phyloP scores from a whole-genome alignment of 768 basidiomycete genomes.

The Pleurotus sapidus region DNA sequence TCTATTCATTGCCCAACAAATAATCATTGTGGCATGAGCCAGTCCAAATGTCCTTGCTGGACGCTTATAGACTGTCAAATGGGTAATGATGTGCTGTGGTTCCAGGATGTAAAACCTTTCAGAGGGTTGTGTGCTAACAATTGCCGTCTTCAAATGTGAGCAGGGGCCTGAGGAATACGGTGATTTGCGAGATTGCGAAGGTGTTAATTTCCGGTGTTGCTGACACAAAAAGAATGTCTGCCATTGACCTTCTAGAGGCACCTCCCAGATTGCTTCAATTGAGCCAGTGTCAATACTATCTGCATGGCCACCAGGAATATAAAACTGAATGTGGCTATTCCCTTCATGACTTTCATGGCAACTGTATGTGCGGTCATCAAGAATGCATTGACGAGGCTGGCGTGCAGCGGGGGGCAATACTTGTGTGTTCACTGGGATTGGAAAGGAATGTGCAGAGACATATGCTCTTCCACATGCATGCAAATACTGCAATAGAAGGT shows the following conservation, averaged over 20 bases:
- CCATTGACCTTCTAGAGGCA: conserved; percentile 17
- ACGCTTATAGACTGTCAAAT: conserved; percentile 15
- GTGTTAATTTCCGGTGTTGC: conserved; percentile 13
- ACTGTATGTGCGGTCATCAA: conserved; percentile 15
- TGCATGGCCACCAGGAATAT: conserved; percentile 8
- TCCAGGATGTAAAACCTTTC: conserved; percentile 17
- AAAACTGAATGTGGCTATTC: conserved; percentile 20
- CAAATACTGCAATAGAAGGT: conserved; percentile 15
- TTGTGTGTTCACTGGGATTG: neutral
- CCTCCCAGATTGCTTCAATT: conserved; percentile 14
- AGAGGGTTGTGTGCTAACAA: conserved; percentile 14
- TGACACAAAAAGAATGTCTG: conserved; percentile 16
- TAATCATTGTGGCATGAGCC: conserved; percentile 12
- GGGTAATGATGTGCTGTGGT: conserved; percentile 19
- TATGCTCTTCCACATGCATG: conserved; percentile 8
- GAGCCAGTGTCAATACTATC: conserved; percentile 12
- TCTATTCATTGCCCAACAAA: conserved; percentile 20
- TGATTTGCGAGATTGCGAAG: conserved; percentile 7
- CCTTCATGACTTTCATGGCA: conserved; percentile 15
- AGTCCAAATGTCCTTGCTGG: conserved; percentile 19
- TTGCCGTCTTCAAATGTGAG: conserved; percentile 13
- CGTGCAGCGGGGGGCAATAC: conserved; percentile 15
- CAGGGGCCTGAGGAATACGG: conserved; percentile 13
- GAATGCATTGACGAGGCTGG: conserved; percentile 9
- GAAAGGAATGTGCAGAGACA: conserved; percentile 14